Evolutionary conservation across 768 basidiomycete species (phyloP), one percentile per base, ranked within the genome.

Genomic region (Zangia roseola): DNA sequence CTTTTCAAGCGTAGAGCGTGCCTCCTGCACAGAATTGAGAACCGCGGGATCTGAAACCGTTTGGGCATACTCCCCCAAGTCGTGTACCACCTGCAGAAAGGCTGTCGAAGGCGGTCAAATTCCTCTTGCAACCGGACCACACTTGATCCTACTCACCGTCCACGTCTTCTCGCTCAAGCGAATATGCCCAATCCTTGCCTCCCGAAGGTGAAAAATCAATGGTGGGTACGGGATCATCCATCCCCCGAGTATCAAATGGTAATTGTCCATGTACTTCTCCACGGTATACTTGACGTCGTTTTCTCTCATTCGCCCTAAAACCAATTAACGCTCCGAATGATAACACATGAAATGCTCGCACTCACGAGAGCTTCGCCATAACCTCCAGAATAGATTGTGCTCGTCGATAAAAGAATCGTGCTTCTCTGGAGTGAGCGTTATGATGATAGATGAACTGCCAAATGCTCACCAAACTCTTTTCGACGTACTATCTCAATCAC

Each of bases 401-500:
- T 41, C 91, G 78, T 54, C 86, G 84, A 50, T 84, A 82, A 65
- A 97, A 91, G 64, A 93, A 88, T 24, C 80, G 78, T 39, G 82
- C 90, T 91, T 49, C 31, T 26, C 8, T 38, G 17, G 0, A 4
- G 14, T 65, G 41, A 63, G 53, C 10, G 36, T 44, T 6, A 16
- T 20, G 23, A 7, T 5, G 4, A 45, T 30, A 37, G 7, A 25
- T 30, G 20, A n/a, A 13, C 16, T 34, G 24, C 23, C 43, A 46
- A 7, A 26, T 46, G 67, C 84, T 66, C 52, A 87, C 91, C 76
- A 66, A 95, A 97, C 63, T 95, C 91, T 58, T 91, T 91, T 46
- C 95, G 76, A 49, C 95, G 77, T 2, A 94, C 89, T 25, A 97
- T 83, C 68, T 98, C 95, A 16, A 94, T 78, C 9, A 97, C 79